phyloP scores from a whole-genome alignment of 495 filamentous ascomycete species.

The Rostrohypoxylon terebratum region DNA sequence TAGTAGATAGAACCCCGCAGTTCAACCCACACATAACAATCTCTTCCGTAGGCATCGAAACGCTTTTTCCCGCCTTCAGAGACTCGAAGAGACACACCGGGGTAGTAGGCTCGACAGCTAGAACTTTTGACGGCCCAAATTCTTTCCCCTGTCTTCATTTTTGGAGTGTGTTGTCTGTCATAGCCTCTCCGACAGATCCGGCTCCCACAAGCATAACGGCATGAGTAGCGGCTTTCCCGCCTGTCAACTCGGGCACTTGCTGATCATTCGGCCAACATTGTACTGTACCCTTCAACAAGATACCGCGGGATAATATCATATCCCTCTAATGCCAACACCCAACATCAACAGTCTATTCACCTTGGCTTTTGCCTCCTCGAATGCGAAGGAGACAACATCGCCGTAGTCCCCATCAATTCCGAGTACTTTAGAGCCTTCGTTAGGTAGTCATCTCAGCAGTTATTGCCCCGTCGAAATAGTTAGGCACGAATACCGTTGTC shows the following conservation, averaged over 20 bases:
- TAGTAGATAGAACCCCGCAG: constrained; percentile 72
- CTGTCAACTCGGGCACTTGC: constrained; percentile 55
- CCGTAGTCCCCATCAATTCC: constrained; percentile 70
- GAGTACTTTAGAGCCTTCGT: constrained; percentile 67
- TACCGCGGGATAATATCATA: constrained; percentile 71
- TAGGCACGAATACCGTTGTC: constrained; percentile 67
- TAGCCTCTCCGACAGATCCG: constrained; percentile 71
- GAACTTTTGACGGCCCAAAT: constrained; percentile 46
- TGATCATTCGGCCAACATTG: constrained; percentile 72
- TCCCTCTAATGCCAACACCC: constrained; percentile 70
- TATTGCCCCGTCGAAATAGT: constrained; percentile 64
- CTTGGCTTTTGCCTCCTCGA: constrained; percentile 51
- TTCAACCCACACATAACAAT: constrained; percentile 77
- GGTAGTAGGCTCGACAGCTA: constrained; percentile 70
- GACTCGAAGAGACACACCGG: constrained; percentile 68
- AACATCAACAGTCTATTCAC: constrained; percentile 66
- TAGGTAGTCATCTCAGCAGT: constrained; percentile 60
- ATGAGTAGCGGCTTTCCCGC: constrained; percentile 51
- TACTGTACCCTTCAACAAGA: constrained; percentile 77
- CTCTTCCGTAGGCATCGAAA: constrained; percentile 60
- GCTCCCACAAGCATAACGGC: constrained; percentile 73
- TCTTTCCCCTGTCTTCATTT: constrained; percentile 40
- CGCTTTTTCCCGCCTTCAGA: constrained; percentile 57
- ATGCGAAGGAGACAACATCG: constrained; percentile 60
- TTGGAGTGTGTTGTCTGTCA: constrained; percentile 67